These are phyloP conservation scores for Monosporascus ibericus DNA, from an alignment of 2,329 filamentous ascomycete species.

Conservation along the genomic window DNA sequence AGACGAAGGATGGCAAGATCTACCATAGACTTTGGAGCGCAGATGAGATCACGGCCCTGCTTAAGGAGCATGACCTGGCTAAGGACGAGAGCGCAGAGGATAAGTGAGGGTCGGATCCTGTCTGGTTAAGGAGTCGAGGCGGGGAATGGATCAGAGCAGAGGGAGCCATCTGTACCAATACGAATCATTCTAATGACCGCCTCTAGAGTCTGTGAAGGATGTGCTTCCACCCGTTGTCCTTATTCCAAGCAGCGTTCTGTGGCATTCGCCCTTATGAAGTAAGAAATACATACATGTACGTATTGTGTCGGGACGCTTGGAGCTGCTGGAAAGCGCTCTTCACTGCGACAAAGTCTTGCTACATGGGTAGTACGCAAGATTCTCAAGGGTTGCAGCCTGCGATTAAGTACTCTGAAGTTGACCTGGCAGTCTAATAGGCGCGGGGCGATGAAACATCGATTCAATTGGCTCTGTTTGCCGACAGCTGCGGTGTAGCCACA, in stretches of 20 bases:
- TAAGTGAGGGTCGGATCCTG: conserved; percentile 35
- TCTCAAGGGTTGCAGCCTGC: too few relatives aligned
- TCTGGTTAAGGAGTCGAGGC: conserved; percentile 3
- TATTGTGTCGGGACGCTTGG: too few relatives aligned
- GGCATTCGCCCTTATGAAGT: too few relatives aligned
- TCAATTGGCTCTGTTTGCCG: not conserved
- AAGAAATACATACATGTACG: too few relatives aligned
- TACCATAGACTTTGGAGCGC: conserved; percentile 97
- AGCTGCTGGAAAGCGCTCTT: too few relatives aligned
- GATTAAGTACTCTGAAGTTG: too few relatives aligned
- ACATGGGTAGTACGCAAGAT: too few relatives aligned
- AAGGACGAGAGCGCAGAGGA: conserved; percentile 74
- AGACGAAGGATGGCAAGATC: conserved; percentile 91
- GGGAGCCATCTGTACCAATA: conserved; percentile 16
- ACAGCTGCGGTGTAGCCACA: not conserved
- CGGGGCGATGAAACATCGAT: not conserved
- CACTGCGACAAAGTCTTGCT: not conserved
- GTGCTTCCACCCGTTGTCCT: too few relatives aligned
- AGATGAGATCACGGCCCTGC: conserved; percentile 87
- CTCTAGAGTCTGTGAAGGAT: too few relatives aligned
- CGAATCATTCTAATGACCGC: conserved; percentile 1
- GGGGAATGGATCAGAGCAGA: conserved; percentile 7
- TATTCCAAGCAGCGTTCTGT: too few relatives aligned
- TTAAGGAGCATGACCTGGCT: conserved; percentile 92
- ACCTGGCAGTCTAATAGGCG: not conserved